Evolutionary conservation across 371 early-diverging fungal species (phyloP), one percentile per base, ranked within the genome.

Genomic region (Syncephalastrum racemosum): DNA sequence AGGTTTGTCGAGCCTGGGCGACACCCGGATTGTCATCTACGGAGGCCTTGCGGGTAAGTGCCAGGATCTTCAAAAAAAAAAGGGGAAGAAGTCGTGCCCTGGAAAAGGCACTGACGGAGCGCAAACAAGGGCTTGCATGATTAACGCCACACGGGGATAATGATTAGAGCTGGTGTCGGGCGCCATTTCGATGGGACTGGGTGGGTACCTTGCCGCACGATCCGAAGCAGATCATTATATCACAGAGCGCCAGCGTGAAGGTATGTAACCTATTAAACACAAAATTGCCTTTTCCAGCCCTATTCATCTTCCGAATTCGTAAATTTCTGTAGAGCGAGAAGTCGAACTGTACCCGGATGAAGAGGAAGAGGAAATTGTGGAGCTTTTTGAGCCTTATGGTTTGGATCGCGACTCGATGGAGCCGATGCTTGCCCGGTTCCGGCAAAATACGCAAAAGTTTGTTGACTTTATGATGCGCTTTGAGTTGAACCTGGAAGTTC

Each of bases 391-490:
- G 53, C 81, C 80, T 14, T 88, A 87, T 63, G 88, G 88, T 3
- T 50, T 90, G 18, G 77, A 73, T 52, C 65, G 79, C 4, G 63
- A 64, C 12, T 71, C 79, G 6, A 64, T 87, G 50, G 70, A 80
- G 40, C 90, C 90, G 7, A 66, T 90, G 65, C 60, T 90, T 46
- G 64, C 59, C 4, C 60, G 70, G 16, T 77, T 90, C 49, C 69
- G 76, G 54, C 62, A 66, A 19, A 75, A 86, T 54, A 78, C 79
- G 22, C 79, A 80, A 48, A 73, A 76, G 53, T 85, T 79, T 66
- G 80, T 85, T 6, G 88, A 90, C 57, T 90, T 90, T 60, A 86
- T 88, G 87, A 90, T 90, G 90, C 70, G 77, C 44, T 87, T 87
- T 66, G 88, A 90, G 62, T 68, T 88, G 8, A 75, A 77, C 43